These are phyloP conservation scores for Gymnopus androsaceus DNA, from an alignment of 1,284 basidiomycete species.

Conservation along the genomic window DNA sequence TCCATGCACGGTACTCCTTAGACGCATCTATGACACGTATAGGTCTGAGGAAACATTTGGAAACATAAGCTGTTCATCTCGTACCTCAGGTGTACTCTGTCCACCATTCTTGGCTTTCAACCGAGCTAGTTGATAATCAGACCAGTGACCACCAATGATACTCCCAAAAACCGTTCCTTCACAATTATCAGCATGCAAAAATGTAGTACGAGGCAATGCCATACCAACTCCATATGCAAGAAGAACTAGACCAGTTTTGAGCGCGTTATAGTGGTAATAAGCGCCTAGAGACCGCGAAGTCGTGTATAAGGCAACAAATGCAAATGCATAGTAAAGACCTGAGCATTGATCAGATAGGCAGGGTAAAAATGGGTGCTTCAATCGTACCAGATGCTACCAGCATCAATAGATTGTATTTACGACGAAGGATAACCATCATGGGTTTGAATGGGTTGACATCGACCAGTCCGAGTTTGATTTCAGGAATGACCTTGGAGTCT, in stretches of 20 bases:
- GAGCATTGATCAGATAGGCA: constrained; percentile 11
- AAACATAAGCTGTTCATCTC: not conserved
- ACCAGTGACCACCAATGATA: constrained; percentile 76
- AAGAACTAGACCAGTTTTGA: constrained; percentile 76
- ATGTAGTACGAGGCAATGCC: constrained; percentile 18
- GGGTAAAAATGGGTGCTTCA: not conserved
- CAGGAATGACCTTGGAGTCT: constrained; percentile 23
- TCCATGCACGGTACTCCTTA: constrained; percentile 61
- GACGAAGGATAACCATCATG: constrained; percentile 56
- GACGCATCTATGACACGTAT: constrained; percentile 59
- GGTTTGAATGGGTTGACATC: constrained; percentile 78
- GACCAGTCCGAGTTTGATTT: constrained; percentile 58
- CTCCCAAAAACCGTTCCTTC: constrained; percentile 49
- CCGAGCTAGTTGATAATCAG: constrained; percentile 62
- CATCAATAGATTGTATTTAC: constrained; percentile 68
- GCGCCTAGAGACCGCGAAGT: constrained; percentile 66
- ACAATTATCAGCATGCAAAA: not conserved
- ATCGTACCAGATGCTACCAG: constrained; percentile 70
- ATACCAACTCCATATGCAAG: constrained; percentile 74
- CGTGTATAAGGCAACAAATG: constrained; percentile 73
- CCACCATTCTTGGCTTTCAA: constrained; percentile 65
- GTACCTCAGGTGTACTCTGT: constrained; percentile 65
- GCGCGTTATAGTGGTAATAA: constrained; percentile 68
- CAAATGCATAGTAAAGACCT: constrained; percentile 77
- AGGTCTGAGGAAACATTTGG: not conserved